phyloP scores from a whole-genome alignment of 495 filamentous ascomycete genomes.

The Daldinia bambusicola region DNA sequence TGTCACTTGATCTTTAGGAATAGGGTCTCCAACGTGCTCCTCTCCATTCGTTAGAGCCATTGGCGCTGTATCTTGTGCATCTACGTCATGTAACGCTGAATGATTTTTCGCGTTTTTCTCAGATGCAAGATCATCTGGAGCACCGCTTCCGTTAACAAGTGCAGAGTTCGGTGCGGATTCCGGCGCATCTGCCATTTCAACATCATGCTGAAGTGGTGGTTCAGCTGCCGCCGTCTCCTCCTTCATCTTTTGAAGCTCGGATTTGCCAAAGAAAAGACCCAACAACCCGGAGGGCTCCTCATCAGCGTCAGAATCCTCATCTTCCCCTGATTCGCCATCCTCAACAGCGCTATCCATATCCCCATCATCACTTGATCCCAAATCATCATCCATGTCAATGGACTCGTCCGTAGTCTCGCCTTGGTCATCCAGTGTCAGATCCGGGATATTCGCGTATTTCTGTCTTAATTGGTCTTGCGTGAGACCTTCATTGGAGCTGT shows the following conservation, averaged over 20 bases:
- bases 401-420: constrained; percentile 82
- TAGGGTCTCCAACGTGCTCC: not conserved
- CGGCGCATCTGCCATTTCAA: constrained; percentile 30
- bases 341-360: constrained; percentile 61
- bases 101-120: constrained; percentile 1
- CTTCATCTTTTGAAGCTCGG: constrained; percentile 58
- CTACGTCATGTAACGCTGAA: not conserved
- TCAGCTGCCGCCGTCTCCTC: constrained; percentile 38
- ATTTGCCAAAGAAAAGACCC: constrained; percentile 69
- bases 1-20: constrained; percentile 3
- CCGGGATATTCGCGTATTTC: constrained; percentile 80
- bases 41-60: constrained; percentile 5
- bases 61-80: constrained; percentile 3
- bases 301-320: constrained; percentile 63
- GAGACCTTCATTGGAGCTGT: constrained; percentile 74
- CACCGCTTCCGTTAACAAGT: not conserved
- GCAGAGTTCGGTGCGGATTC: constrained; percentile 4
- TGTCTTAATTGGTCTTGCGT: constrained; percentile 80
- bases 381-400: constrained; percentile 88
- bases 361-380: constrained; percentile 75
- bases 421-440: constrained; percentile 64
- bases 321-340: constrained; percentile 54
- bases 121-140: not conserved
- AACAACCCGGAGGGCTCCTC: constrained; percentile 68
- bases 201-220: constrained; percentile 18